Conservation (phyloP, 257 asterid species). For the Asclepias syriaca region DNA sequence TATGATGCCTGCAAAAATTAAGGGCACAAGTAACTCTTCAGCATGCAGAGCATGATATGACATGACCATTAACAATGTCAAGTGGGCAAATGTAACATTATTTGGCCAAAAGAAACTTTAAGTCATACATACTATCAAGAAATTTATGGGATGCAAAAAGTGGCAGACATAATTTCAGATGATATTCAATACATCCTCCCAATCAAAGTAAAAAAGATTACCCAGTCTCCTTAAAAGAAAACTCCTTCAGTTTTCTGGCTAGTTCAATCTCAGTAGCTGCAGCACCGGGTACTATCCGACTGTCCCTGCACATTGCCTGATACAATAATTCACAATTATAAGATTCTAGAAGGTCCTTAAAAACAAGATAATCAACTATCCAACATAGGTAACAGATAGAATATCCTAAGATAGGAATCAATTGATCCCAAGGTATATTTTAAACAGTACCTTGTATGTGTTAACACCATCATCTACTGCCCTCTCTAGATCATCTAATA, state of each 20-base stretch:
- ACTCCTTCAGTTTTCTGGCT: constrained; percentile 85
- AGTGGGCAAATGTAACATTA: neutral
- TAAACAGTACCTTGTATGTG: constrained; percentile 62
- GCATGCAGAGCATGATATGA: neutral
- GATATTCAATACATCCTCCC: neutral
- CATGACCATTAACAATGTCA: neutral
- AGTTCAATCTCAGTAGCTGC: constrained; percentile 98
- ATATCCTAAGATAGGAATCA: neutral
- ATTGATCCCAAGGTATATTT: neutral
- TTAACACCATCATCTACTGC: constrained; percentile 97
- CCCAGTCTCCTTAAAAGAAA: constrained; percentile 95
- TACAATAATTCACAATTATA: neutral
- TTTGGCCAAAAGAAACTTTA: neutral
- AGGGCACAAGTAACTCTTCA: neutral
- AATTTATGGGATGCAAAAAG: neutral
- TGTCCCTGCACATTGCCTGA: constrained; percentile 99
- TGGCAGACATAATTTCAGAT: neutral
- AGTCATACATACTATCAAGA: neutral
- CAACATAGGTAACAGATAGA: neutral
- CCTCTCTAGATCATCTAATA: constrained; percentile 92
- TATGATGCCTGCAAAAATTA: neutral
- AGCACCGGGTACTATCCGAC: constrained; percentile 91
- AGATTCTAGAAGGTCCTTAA: neutral
- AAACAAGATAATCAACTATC: neutral
- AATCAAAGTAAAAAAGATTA: constrained; percentile 16